Percentiles rank a stretch among this genome's conserved stretches.
Conservation (phyloP, 352 stramenopile genomes). For the Globisporangium megalacanthum region DNA sequence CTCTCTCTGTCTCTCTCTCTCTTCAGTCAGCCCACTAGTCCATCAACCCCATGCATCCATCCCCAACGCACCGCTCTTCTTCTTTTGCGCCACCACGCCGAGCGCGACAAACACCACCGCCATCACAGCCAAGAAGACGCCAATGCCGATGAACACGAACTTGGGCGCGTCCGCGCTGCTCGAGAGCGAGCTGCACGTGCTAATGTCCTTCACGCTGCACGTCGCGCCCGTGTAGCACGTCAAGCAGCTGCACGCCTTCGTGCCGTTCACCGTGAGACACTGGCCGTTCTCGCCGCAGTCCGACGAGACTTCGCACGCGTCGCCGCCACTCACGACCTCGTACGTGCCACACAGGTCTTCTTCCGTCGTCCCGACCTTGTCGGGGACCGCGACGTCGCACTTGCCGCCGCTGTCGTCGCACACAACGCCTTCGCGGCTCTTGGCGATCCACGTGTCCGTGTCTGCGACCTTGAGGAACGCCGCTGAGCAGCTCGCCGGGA, state of each 20-base stretch:
- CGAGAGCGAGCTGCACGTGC: constrained; percentile 51
- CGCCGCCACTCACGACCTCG: constrained; percentile 54
- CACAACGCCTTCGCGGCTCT: constrained; percentile 63
- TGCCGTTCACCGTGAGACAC: constrained; percentile 55
- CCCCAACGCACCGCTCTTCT: constrained; percentile 52
- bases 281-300: constrained; percentile 76
- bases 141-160: constrained; percentile 68
- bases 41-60: neutral
- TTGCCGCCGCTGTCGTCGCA: constrained; percentile 55
- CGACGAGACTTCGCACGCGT: constrained; percentile 50
- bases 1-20: too few species aligned
- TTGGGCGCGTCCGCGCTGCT: constrained; percentile 58
- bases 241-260: constrained; percentile 64
- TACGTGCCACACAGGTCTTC: constrained; percentile 73
- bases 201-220: constrained; percentile 75
- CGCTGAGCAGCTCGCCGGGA: constrained; percentile 53
- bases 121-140: constrained; percentile 69
- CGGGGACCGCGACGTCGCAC: constrained; percentile 59
- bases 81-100: constrained; percentile 60
- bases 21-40: too few species aligned
- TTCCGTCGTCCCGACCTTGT: constrained; percentile 55
- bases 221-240: constrained; percentile 72
- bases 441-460: constrained; percentile 66
- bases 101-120: constrained; percentile 70
- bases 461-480: constrained; percentile 44